Conservation (phyloP, 306 rosid genomes). For the Cyamopsis tetragonoloba region DNA sequence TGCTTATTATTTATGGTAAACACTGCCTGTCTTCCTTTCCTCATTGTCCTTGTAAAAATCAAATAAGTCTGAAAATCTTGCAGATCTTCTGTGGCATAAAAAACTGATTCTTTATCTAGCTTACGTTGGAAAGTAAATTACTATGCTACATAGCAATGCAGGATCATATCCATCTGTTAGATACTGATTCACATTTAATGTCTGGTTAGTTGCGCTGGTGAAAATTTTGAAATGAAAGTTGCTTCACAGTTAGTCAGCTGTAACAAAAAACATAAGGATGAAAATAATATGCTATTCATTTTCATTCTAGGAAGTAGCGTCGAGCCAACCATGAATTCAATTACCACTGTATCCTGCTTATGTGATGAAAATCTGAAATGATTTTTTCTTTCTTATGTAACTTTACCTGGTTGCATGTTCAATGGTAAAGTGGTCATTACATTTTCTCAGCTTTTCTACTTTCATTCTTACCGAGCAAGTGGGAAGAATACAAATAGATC, state of each 20-base stretch:
- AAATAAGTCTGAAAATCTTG: neutral
- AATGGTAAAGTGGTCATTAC: neutral
- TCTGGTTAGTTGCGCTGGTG: neutral
- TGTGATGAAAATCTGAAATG: neutral
- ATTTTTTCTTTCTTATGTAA: neutral
- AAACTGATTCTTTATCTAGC: neutral
- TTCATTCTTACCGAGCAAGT: neutral
- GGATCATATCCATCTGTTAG: neutral
- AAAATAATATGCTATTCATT: neutral
- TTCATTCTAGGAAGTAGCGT: neutral
- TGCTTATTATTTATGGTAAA: slow-evolving; percentile 75
- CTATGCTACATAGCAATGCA: slow-evolving; percentile 2
- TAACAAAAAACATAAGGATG: neutral
- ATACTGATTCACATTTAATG: neutral
- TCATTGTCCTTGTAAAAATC: neutral
- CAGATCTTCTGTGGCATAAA: neutral
- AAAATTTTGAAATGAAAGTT: neutral
- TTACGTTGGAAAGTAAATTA: neutral
- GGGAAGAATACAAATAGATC: neutral
- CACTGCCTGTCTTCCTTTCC: neutral
- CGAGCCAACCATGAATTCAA: neutral
- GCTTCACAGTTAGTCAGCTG: neutral
- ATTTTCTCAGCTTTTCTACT: neutral
- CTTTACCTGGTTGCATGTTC: neutral
- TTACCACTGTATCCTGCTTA: neutral